A percentile compares a stretch with the other conserved stretches of the same genome.
Evolutionary conservation across 345 rosid species (phyloP).

Genomic region (Balakata baccata): DNA sequence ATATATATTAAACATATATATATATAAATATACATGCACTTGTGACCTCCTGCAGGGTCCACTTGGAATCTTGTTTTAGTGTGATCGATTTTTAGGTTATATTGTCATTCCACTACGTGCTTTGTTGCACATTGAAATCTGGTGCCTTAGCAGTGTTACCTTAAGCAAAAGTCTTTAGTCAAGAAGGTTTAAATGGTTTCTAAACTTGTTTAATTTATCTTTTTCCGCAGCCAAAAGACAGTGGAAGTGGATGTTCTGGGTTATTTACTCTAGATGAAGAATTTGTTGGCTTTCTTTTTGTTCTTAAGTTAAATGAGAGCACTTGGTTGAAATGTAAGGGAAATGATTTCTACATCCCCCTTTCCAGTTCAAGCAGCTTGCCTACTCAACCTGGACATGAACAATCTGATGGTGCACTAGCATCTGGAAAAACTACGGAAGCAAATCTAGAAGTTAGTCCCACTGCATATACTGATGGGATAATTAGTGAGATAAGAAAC

Average conservation of each 20-base stretch:
- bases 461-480: slow-evolving; percentile 49
- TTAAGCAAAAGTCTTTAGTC: background rate
- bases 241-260: slow-evolving; percentile 53
- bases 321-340: slow-evolving; percentile 70
- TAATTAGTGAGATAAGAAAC: slow-evolving; percentile 75
- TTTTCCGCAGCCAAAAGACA: slow-evolving; percentile 56
- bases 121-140: background rate
- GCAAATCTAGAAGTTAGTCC: slow-evolving; percentile 40
- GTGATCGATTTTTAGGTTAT: too few relatives aligned
- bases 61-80: too few relatives aligned
- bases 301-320: slow-evolving; percentile 63
- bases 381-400: slow-evolving; percentile 27
- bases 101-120: too few relatives aligned
- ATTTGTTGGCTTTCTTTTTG: slow-evolving; percentile 70
- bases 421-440: slow-evolving; percentile 35
- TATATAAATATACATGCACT: too few relatives aligned
- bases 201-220: slow-evolving; percentile 10
- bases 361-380: slow-evolving; percentile 44
- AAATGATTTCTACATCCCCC: slow-evolving; percentile 73
- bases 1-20: too few relatives aligned
- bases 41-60: too few relatives aligned
- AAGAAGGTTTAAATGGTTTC: slow-evolving; percentile 12
- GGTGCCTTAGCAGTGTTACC: background rate
- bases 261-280: slow-evolving; percentile 62
- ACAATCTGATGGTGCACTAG: slow-evolving; percentile 31